Percentiles rank a stretch among this genome's conserved stretches.
Evolutionary conservation across 805 yeast species (phyloP).

Genomic region (Candida caryicola): DNA sequence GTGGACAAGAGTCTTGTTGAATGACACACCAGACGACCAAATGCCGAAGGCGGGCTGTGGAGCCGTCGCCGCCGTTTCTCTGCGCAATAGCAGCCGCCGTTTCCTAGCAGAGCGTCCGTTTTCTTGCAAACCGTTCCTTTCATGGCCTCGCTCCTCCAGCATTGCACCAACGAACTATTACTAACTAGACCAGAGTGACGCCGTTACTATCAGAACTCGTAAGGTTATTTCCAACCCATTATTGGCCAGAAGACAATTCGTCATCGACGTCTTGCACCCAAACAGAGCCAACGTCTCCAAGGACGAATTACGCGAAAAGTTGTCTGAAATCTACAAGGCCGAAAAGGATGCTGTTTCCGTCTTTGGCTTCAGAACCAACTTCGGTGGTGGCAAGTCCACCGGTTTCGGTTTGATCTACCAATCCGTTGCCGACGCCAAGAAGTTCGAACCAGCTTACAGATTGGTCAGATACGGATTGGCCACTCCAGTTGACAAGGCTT

Average conservation of each 20-base stretch:
- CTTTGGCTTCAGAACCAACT: constrained; percentile 99
- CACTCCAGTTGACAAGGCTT: constrained; percentile 91
- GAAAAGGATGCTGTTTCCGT: constrained; percentile 94
- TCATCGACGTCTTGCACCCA: constrained; percentile 99
- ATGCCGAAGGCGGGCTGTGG: no score
- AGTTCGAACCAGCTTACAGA: constrained; percentile 99
- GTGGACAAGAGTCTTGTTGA: no score
- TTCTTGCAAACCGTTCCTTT: not conserved
- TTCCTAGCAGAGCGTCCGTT: not conserved
- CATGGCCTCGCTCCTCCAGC: no score
- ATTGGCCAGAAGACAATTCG: constrained; percentile 99
- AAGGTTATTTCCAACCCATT: constrained; percentile 99
- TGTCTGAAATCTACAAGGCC: constrained; percentile 84
- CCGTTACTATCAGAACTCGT: constrained; percentile 99
- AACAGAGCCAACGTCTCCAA: constrained; percentile 98
- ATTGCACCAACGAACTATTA: no score
- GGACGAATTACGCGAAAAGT: constrained; percentile 96
- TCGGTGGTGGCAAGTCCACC: constrained; percentile 99
- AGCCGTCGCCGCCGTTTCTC: not conserved
- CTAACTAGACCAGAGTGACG: constrained; percentile 75
- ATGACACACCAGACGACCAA: no score
- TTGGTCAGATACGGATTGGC: constrained; percentile 98
- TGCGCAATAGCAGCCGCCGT: not conserved
- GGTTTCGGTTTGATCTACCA: constrained; percentile 99
- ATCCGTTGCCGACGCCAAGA: constrained; percentile 96